A percentile compares a stretch with the other conserved stretches of the same genome.
Evolutionary conservation across 768 basidiomycete species (phyloP).

Genomic region (Russula earlei): DNA sequence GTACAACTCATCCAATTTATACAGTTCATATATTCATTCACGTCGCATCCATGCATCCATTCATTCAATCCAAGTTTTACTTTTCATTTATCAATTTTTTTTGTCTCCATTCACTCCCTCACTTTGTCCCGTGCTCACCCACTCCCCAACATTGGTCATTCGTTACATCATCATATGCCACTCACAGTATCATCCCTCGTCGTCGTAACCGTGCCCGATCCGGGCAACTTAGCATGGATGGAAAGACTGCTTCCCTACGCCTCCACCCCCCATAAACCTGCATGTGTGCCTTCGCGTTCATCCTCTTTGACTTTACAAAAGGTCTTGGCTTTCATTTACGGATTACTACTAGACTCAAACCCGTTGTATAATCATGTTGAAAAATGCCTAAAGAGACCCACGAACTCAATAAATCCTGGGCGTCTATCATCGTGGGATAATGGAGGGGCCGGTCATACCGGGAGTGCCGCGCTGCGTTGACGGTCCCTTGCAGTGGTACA

Average conservation of each 20-base stretch:
- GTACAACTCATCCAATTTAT: neutral
- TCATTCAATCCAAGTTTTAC: neutral
- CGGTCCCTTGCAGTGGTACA: no score
- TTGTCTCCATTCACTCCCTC: neutral
- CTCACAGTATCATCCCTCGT: constrained; percentile 1
- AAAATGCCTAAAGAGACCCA: neutral
- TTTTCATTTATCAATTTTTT: neutral
- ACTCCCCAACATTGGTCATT: neutral
- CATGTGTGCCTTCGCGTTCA: neutral
- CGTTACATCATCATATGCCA: neutral
- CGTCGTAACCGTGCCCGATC: neutral
- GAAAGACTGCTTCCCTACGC: neutral
- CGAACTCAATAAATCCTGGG: neutral
- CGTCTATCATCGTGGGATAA: no score
- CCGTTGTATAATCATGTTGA: constrained; percentile 11
- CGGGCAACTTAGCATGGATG: neutral
- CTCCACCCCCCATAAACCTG: neutral
- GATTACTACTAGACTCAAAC: constrained; percentile 1
- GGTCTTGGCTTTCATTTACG: neutral
- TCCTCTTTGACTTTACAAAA: neutral
- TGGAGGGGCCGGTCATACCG: no score
- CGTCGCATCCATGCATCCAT: neutral
- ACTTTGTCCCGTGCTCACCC: neutral
- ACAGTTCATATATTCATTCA: constrained; percentile 14
- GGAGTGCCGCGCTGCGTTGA: no score